These are phyloP conservation scores for Fabrea salina DNA, from an alignment of 169 alveolate genomes.

Conservation along the genomic window DNA sequence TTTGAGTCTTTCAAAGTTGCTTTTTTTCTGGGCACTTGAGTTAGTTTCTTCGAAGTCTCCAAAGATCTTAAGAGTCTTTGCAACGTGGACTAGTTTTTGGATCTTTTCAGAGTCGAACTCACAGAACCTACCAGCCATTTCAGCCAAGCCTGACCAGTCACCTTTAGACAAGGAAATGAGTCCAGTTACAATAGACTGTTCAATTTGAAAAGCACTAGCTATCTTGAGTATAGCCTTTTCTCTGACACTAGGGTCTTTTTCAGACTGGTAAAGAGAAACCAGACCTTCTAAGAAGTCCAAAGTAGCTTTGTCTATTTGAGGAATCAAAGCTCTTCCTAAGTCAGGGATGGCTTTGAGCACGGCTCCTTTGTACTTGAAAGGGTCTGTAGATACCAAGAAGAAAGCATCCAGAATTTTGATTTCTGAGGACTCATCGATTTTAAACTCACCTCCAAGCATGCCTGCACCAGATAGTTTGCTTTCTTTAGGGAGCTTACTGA, in stretches of 20 bases:
- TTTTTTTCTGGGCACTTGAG: not conserved
- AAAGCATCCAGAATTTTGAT: not conserved
- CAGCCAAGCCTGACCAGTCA: conserved; percentile 16
- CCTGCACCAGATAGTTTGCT: not conserved
- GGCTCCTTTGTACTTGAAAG: not conserved
- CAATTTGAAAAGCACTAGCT: not conserved
- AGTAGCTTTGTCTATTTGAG: not conserved
- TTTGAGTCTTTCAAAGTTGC: not conserved
- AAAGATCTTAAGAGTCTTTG: not conserved
- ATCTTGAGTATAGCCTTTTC: not conserved
- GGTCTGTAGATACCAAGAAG: conserved; percentile 1
- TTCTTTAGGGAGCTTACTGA: not conserved
- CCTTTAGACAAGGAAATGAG: not conserved
- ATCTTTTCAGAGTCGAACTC: not conserved
- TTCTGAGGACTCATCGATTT: not conserved
- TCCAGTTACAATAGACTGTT: not conserved
- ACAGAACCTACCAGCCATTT: conserved; percentile 15
- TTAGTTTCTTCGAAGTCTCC: not conserved
- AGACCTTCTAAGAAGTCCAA: not conserved
- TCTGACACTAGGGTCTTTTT: not conserved
- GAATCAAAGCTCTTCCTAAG: conserved; percentile 5
- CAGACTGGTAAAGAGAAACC: conserved; percentile 11
- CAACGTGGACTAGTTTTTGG: not conserved
- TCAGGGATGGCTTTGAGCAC: not conserved
- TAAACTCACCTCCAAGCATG: not conserved